Percentiles rank a stretch among this genome's conserved stretches.
Evolutionary conservation across 2,329 filamentous ascomycete species (phyloP).

Genomic region (Curvularia verruculosa): DNA sequence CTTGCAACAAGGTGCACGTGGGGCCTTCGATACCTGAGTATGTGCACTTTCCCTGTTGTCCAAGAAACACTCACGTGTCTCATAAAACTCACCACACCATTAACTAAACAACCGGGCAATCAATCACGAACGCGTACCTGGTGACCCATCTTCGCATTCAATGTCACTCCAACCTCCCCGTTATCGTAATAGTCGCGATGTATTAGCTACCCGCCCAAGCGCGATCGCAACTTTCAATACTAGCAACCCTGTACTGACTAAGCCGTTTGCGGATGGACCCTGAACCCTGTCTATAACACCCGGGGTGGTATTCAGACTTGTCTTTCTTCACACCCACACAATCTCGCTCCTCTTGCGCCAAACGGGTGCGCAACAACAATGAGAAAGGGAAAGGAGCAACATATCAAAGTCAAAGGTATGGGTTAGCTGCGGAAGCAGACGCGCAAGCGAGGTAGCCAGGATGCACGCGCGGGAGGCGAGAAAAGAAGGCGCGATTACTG

Average conservation of each 20-base stretch:
- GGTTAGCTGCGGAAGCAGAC: neutral
- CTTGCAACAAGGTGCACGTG: neutral
- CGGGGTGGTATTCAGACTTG: conserved; percentile 25
- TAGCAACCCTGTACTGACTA: conserved; percentile 12
- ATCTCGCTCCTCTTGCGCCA: conserved; percentile 10
- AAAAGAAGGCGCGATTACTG: neutral
- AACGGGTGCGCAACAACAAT: neutral
- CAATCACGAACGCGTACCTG: neutral
- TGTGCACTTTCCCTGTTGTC: neutral
- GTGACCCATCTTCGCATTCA: neutral
- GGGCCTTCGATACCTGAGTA: neutral
- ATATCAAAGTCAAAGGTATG: neutral
- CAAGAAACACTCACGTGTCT: neutral
- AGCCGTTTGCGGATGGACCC: conserved; percentile 5
- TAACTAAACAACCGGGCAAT: neutral
- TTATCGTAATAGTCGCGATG: conserved; percentile 1
- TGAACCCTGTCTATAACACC: conserved; percentile 36
- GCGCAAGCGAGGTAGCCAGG: neutral
- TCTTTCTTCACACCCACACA: conserved; percentile 15
- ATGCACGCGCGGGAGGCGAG: neutral
- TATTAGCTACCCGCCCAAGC: conserved; percentile 7
- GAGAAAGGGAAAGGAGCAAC: neutral
- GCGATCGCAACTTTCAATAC: conserved; percentile 20
- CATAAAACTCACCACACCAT: neutral
- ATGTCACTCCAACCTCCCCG: neutral